Evolutionary conservation across 139 green algal species (phyloP).

Genomic region (Diplosphaera chodatii): DNA sequence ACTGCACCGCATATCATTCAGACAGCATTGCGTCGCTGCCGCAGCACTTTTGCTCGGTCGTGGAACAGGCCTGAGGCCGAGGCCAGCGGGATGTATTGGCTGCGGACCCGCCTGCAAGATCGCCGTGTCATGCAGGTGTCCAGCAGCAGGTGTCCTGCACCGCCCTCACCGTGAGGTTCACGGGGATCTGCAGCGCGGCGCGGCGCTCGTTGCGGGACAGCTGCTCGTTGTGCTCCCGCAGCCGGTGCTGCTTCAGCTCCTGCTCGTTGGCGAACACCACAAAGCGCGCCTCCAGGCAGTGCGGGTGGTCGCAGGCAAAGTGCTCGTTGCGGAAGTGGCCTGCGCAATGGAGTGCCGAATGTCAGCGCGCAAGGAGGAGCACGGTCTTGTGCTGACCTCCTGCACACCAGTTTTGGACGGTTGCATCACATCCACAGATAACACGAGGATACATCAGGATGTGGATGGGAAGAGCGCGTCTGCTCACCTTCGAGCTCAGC

Average conservation of each 20-base stretch:
- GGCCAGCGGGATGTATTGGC: no score
- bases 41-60: not conserved
- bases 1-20: constrained; percentile 20
- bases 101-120: no score
- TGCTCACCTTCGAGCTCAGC: constrained; percentile 60
- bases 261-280: constrained; percentile 78
- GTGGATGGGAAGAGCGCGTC: not conserved
- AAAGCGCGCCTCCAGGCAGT: constrained; percentile 85
- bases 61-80: no score
- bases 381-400: no score
- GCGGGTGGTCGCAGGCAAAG: constrained; percentile 72
- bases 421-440: no score
- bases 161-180: constrained; percentile 55
- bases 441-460: no score
- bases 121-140: no score
- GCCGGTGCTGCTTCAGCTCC: constrained; percentile 76
- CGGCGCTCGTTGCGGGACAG: constrained; percentile 63
- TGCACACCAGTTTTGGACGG: no score
- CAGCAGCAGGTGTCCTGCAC: no score
- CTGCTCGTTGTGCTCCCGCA: constrained; percentile 59
- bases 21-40: not conserved
- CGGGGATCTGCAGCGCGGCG: constrained; percentile 54
- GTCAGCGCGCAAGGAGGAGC: no score
- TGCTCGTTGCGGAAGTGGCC: constrained; percentile 80
- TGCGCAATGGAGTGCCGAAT: no score